Base-by-base conservation (phyloP, 129 eudicot genomes). In the Flaveria sonorensis region DNA sequence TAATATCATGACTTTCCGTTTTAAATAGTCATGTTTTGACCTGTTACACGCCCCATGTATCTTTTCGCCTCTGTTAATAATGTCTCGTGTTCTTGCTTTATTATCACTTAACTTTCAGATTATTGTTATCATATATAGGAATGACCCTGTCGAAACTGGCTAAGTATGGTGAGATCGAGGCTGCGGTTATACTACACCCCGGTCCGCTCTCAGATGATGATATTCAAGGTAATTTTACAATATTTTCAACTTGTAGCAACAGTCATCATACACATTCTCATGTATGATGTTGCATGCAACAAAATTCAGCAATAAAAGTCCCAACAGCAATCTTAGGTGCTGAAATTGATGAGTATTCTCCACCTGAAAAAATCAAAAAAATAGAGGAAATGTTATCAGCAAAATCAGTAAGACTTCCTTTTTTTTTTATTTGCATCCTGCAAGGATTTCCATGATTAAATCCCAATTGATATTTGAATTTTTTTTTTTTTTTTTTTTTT, bases 311-410 rank as follows among this genome's bases (percentile, higher is more conserved):
- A 63, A 74, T 74, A n/a, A 77, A 79, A 74, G 77, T 68, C 56
- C 96, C 88, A 48, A 81, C 81, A 66, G 85, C 96, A 6, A 71
- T 89, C 10, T 64, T 87, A 62, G 92, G 88, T 51, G 92, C 92
- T 52, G 89, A 87, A 65, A 14, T 30, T 13, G 92, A 89, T 77
- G 18, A 67, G 1, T 5, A 10, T 46, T 30, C 78, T 14, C 81
- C 89, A 43, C 83, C 85, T 6, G 93, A 86, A 52, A 65, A 71
- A 23, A 1, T 86, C 48, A 86, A 76, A 56, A 59, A 59, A 14
- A n/a, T 83, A 16, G 85, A 77, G 56, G 80, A 88, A 7, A 73
- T 84, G 11, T 73, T 88, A 81, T 68, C 85, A 42, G 76, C 83
- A 19, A 86, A 83, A 75, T 10, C 83, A 1, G 83, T 70, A 69